Percentiles rank a stretch among this genome's conserved stretches.
These are phyloP conservation scores for Mortierella alpina DNA, from an alignment of 192 early-diverging fungal genomes.

Conservation along the genomic window DNA sequence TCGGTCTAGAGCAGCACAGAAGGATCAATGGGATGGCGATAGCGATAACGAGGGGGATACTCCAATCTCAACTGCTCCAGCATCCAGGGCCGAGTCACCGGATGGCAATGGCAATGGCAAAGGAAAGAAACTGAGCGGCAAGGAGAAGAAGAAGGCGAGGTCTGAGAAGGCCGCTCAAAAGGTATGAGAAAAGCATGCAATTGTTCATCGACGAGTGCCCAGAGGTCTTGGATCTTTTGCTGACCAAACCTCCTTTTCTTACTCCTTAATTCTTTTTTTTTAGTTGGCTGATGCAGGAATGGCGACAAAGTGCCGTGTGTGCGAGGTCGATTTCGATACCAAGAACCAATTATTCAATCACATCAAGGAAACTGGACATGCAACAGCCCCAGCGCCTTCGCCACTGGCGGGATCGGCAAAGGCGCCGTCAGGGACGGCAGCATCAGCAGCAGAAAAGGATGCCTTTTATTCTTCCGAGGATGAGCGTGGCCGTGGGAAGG, in stretches of 20 bases:
- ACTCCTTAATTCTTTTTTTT: slow-evolving; percentile 3
- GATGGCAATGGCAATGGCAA: slow-evolving; percentile 27
- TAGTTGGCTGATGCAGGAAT: slow-evolving; percentile 57
- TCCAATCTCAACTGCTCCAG: slow-evolving; percentile 57
- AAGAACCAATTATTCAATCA: slow-evolving; percentile 91
- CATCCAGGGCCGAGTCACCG: slow-evolving; percentile 47
- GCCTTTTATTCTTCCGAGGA: slow-evolving; percentile 37
- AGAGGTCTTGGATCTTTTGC: neutral
- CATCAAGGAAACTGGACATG: slow-evolving; percentile 89
- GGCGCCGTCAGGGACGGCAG: neutral
- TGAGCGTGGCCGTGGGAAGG: slow-evolving; percentile 35
- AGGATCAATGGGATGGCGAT: slow-evolving; percentile 21
- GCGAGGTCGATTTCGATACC: slow-evolving; percentile 73
- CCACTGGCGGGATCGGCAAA: neutral
- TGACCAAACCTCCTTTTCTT: neutral
- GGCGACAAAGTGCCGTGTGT: slow-evolving; percentile 80
- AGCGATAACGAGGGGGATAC: slow-evolving; percentile 45
- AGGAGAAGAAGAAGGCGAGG: slow-evolving; percentile 49
- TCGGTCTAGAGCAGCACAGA: slow-evolving; percentile 8
- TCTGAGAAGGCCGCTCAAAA: slow-evolving; percentile 41
- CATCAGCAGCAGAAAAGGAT: neutral
- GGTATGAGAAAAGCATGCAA: slow-evolving; percentile 47
- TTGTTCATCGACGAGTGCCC: neutral
- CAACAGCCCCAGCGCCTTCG: slow-evolving; percentile 57
- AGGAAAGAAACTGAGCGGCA: slow-evolving; percentile 51